These are phyloP conservation scores for Rhinocladiella similis DNA, from an alignment of 2,329 filamentous ascomycete genomes.

Conservation along the genomic window DNA sequence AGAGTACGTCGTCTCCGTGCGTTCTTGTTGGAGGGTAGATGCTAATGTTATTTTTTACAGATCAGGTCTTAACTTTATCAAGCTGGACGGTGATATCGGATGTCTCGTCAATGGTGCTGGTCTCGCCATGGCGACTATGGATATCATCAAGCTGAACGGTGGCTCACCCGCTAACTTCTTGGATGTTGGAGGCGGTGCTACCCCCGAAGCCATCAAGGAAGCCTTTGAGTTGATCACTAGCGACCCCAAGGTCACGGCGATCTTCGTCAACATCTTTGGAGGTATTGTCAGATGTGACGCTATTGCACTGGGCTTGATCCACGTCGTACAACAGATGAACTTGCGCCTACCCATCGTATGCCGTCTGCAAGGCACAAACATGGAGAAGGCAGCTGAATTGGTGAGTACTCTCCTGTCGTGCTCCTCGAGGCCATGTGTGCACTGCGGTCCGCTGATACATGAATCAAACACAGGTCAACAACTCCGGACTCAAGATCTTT, in stretches of 20 bases:
- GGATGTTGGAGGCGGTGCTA: slow-evolving; percentile 96
- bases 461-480: slow-evolving; percentile 66
- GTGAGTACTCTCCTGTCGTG: slow-evolving; percentile 45
- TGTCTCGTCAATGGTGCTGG: slow-evolving; percentile 94
- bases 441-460: no score
- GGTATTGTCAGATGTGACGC: slow-evolving; percentile 98
- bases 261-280: slow-evolving; percentile 99
- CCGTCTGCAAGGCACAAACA: slow-evolving; percentile 96
- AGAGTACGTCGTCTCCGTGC: slow-evolving; percentile 55
- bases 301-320: slow-evolving; percentile 93
- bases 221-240: slow-evolving; percentile 98
- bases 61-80: slow-evolving; percentile 95
- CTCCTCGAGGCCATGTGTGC: no score
- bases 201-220: slow-evolving; percentile 92
- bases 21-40: no score
- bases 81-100: slow-evolving; percentile 98
- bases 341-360: slow-evolving; percentile 96
- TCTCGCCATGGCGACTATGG: slow-evolving; percentile 99
- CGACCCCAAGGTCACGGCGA: slow-evolving; percentile 95
- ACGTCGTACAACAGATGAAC: slow-evolving; percentile 91
- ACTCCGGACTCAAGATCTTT: slow-evolving; percentile 99
- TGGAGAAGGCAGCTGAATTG: slow-evolving; percentile 85
- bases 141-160: slow-evolving; percentile 99
- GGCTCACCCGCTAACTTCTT: slow-evolving; percentile 97
- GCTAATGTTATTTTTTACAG: slow-evolving; percentile 31